A percentile compares a stretch with the other conserved stretches of the same genome.
Conservation (phyloP, 2,329 filamentous ascomycete genomes). For the Bipolaris cookei region DNA sequence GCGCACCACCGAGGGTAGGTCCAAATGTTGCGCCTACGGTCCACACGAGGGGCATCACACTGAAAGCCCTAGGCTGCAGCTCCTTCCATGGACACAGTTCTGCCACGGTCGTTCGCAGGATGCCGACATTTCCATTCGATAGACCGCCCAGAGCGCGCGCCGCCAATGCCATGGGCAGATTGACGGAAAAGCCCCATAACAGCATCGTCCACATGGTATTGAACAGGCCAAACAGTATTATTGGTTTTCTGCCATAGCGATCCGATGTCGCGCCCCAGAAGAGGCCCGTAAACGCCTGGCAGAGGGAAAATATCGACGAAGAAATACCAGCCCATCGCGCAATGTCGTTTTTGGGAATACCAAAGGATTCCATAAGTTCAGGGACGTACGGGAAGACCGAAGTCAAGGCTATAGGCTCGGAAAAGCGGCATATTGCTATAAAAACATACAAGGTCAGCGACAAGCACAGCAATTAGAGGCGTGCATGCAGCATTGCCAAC, state of each 20-base stretch:
- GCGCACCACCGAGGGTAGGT: slow-evolving; percentile 81
- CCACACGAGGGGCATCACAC: slow-evolving; percentile 91
- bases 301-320: slow-evolving; percentile 78
- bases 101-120: slow-evolving; percentile 88
- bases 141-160: slow-evolving; percentile 80
- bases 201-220: slow-evolving; percentile 83
- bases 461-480: neutral
- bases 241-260: slow-evolving; percentile 81
- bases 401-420: slow-evolving; percentile 90
- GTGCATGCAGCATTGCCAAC: neutral
- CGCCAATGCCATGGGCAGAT: slow-evolving; percentile 77
- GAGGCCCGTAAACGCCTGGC: slow-evolving; percentile 81
- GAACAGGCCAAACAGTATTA: slow-evolving; percentile 74
- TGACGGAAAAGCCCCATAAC: slow-evolving; percentile 83
- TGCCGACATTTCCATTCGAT: slow-evolving; percentile 84
- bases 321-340: slow-evolving; percentile 82
- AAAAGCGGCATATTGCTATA: slow-evolving; percentile 88
- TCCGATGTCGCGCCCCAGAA: slow-evolving; percentile 88
- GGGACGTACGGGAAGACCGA: slow-evolving; percentile 93
- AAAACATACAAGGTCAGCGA: slow-evolving; percentile 9
- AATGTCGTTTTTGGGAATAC: slow-evolving; percentile 49
- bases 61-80: slow-evolving; percentile 87
- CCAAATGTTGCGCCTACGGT: slow-evolving; percentile 87
- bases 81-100: slow-evolving; percentile 88
- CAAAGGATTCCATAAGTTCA: slow-evolving; percentile 56